Evolutionary conservation across 2,329 filamentous ascomycete species (phyloP).

Genomic region (Xenoacremonium recifei): DNA sequence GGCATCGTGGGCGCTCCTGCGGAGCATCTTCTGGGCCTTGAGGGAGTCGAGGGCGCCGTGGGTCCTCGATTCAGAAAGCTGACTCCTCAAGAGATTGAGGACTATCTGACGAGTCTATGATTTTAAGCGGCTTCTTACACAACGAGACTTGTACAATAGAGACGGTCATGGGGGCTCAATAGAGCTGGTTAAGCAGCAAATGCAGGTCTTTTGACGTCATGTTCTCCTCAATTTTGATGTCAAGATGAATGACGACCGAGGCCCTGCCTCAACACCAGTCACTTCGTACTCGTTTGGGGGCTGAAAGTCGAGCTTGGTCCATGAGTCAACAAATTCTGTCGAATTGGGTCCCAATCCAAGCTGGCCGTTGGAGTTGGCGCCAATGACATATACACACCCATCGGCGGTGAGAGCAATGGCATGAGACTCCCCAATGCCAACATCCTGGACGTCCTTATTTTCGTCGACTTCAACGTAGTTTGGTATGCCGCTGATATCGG

Average conservation of each 20-base stretch:
- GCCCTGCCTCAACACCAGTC: conserved; percentile 47
- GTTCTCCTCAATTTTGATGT: conserved; percentile 18
- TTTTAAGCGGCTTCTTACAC: conserved; percentile 23
- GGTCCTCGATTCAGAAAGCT: conserved; percentile 92
- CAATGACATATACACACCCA: conserved; percentile 53
- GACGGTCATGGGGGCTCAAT: conserved; percentile 40
- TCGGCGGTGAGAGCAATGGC: conserved; percentile 53
- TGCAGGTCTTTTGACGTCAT: neutral
- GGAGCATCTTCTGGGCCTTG: conserved; percentile 86
- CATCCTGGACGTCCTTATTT: conserved; percentile 52
- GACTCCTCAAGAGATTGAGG: conserved; percentile 97
- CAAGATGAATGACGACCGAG: conserved; percentile 49
- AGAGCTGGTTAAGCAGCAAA: conserved; percentile 23
- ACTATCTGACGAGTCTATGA: conserved; percentile 98
- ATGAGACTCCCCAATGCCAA: conserved; percentile 58
- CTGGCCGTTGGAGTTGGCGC: conserved; percentile 58
- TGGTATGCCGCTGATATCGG: conserved; percentile 32
- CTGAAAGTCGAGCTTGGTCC: conserved; percentile 35
- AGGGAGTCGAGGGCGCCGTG: conserved; percentile 80
- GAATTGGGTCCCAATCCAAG: conserved; percentile 43
- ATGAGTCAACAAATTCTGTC: conserved; percentile 25
- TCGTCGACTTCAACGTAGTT: conserved; percentile 45
- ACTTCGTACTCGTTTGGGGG: conserved; percentile 26
- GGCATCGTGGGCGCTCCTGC: conserved; percentile 95
- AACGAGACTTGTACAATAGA: conserved; percentile 48